Conservation (phyloP, 176 grass and related monocot species). For the Saccharum officinarum region DNA sequence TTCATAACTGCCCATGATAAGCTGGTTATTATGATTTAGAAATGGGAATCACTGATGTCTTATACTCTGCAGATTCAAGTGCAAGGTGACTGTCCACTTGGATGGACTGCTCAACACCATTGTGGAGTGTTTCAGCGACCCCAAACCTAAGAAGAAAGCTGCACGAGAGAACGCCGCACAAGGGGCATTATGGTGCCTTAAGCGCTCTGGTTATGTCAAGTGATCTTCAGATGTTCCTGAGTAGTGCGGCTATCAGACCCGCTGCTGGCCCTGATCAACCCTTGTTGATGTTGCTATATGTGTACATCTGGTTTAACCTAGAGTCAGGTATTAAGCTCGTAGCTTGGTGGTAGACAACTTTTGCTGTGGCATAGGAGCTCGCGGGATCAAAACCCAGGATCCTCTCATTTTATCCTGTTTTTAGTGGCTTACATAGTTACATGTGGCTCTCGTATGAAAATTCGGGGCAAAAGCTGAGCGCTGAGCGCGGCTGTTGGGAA, state of each 20-base stretch:
- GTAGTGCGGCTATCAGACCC: neutral
- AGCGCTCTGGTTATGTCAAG: neutral
- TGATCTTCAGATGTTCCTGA: neutral
- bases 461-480: too few relatives aligned
- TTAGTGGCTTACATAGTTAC: neutral
- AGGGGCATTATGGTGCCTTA: neutral
- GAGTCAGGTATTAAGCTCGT: neutral
- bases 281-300: neutral
- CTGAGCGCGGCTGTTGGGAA: too few relatives aligned
- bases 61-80: constrained; percentile 57
- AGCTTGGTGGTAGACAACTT: neutral
- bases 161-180: neutral
- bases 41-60: neutral
- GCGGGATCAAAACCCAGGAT: neutral
- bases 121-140: neutral
- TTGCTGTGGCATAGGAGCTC: neutral
- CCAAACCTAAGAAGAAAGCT: neutral
- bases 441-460: neutral
- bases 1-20: neutral
- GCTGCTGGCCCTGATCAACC: neutral
- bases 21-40: neutral
- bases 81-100: constrained; percentile 49
- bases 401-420: neutral
- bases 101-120: neutral
- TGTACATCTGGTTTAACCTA: neutral